Percentiles rank a stretch among this genome's conserved stretches.
These are phyloP conservation scores for Corylus americana DNA, from an alignment of 306 rosid genomes.

Conservation along the genomic window DNA sequence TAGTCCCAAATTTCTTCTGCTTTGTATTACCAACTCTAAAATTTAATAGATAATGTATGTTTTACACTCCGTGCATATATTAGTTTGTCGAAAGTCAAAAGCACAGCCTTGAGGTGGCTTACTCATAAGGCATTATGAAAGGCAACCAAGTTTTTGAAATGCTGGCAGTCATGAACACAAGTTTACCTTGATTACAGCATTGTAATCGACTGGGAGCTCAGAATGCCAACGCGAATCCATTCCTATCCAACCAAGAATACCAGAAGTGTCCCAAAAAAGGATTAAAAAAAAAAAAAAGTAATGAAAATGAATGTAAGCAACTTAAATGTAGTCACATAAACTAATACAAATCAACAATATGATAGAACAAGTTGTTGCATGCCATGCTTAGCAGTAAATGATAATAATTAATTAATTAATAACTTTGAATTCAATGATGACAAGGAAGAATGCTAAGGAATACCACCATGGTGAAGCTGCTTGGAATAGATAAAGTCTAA, in stretches of 20 bases:
- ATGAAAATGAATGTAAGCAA: not conserved
- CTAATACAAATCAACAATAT: conserved; percentile 8
- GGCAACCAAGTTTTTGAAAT: conserved; percentile 12
- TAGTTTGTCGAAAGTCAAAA: conserved; percentile 9
- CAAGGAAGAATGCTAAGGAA: conserved; percentile 8
- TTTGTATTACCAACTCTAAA: conserved; percentile 23
- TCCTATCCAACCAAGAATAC: conserved; percentile 36
- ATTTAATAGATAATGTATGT: conserved; percentile 8
- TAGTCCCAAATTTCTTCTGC: not conserved
- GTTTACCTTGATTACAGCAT: conserved; percentile 83
- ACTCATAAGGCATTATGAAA: conserved; percentile 3
- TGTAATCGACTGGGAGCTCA: conserved; percentile 47
- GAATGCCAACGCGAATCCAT: conserved; percentile 68
- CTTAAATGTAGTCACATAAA: conserved; percentile 22
- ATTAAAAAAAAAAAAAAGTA: not conserved
- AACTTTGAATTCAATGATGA: not conserved
- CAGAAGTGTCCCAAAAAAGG: not conserved
- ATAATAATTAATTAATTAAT: conserved; percentile 2
- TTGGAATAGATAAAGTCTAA: conserved; percentile 88
- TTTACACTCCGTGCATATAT: not conserved
- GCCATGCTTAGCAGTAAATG: conserved; percentile 1
- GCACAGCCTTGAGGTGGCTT: conserved; percentile 16
- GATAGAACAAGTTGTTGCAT: not conserved
- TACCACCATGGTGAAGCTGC: conserved; percentile 93
- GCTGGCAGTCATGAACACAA: conserved; percentile 13